phyloP scores from a whole-genome alignment of 805 yeast species.

The Monosporozyma unispora region DNA sequence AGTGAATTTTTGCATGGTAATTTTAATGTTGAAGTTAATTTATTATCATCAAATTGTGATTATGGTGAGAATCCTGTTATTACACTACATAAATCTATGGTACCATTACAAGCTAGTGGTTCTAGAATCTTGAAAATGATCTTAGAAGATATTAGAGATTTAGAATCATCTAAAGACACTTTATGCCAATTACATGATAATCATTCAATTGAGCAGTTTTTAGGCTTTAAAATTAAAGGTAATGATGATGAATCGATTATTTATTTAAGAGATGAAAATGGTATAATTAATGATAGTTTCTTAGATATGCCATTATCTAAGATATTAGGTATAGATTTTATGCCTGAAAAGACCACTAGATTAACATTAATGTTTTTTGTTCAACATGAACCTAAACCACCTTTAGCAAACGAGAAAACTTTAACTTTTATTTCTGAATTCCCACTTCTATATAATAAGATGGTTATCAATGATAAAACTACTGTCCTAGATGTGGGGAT shows the following conservation, averaged over 20 bases:
- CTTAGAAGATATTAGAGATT: conserved; percentile 10
- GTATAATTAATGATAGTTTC: conserved; percentile 7
- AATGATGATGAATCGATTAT: conserved; percentile 7
- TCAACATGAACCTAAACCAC: conserved; percentile 9
- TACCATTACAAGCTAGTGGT: conserved; percentile 11
- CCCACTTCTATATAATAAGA: conserved; percentile 20
- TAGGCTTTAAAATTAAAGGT: conserved; percentile 20
- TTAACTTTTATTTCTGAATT: conserved; percentile 5
- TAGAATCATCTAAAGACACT: conserved; percentile 10
- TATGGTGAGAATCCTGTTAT: conserved; percentile 9
- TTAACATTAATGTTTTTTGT: conserved; percentile 26
- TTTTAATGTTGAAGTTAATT: conserved; percentile 17
- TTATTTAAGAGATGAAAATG: conserved; percentile 9
- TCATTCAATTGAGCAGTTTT: conserved; percentile 14
- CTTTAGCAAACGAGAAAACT: conserved; percentile 7
- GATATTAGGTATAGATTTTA: conserved; percentile 29
- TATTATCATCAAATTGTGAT: conserved; percentile 3
- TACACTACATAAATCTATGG: neutral
- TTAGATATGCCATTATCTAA: conserved; percentile 21
- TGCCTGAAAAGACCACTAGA: conserved; percentile 25
- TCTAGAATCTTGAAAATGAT: conserved; percentile 13
- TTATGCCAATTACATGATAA: conserved; percentile 10
- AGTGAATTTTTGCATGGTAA: conserved; percentile 11
- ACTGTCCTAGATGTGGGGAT: conserved; percentile 22
- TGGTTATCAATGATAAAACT: conserved; percentile 17